Percentiles rank a stretch among this genome's conserved stretches.
phyloP scores from a whole-genome alignment of 169 alveolate species.

The Blepharisma undulans region DNA sequence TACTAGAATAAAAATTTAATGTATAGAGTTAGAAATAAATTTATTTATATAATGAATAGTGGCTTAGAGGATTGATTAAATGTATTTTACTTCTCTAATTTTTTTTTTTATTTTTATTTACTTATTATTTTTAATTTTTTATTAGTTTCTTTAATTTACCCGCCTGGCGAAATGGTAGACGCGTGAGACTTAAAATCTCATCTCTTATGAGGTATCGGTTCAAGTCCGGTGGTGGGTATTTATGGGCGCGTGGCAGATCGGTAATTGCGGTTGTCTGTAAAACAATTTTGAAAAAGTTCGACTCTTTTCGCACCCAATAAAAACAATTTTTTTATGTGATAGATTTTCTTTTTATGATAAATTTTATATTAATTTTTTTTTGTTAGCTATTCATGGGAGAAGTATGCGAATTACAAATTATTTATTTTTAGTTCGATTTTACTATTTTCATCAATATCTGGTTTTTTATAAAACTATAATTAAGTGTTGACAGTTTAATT shows the following conservation, averaged over 20 bases:
- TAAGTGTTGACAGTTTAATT: no score
- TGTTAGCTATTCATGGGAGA: background rate
- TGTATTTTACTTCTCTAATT: no score
- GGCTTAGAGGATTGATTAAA: no score
- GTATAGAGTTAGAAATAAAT: no score
- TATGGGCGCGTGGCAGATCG: conserved; percentile 30
- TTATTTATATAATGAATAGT: no score
- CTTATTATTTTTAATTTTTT: no score
- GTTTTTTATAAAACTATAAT: no score
- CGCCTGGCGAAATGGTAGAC: conserved; percentile 14
- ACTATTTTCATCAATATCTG: background rate
- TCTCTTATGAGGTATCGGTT: conserved; percentile 7
- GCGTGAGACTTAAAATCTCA: conserved; percentile 17
- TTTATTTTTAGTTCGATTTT: background rate
- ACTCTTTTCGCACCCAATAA: conserved; percentile 28
- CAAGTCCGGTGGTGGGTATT: conserved; percentile 11
- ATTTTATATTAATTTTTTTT: background rate
- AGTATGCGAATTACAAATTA: background rate
- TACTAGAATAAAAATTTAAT: no score
- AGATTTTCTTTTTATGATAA: background rate
- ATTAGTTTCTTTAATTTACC: no score
- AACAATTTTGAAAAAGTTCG: conserved; percentile 36
- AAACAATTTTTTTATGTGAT: background rate
- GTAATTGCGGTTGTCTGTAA: conserved; percentile 41
- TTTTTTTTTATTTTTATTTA: no score